Evolutionary conservation across 495 filamentous ascomycete genomes (phyloP).

Genomic region (Trichoderma virens): DNA sequence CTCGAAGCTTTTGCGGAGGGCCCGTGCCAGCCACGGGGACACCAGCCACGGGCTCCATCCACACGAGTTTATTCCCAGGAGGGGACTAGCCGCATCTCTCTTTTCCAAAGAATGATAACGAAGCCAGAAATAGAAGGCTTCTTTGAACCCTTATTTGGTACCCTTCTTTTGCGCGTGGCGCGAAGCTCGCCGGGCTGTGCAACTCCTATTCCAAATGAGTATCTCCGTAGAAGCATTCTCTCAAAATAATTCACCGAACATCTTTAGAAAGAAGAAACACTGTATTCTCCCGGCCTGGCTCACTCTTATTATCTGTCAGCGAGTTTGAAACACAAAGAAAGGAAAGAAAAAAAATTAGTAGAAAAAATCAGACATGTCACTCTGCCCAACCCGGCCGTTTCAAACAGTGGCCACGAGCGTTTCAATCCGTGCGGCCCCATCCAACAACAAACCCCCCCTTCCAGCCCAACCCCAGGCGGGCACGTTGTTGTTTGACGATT

Average conservation of each 20-base stretch:
- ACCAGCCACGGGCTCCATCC: not conserved
- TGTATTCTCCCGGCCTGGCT: too few relatives aligned
- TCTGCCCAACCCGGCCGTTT: not conserved
- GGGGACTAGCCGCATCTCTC: not conserved
- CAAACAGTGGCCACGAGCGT: conserved; percentile 1
- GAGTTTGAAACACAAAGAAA: too few relatives aligned
- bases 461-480: not conserved
- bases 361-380: not conserved
- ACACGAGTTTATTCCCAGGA: too few relatives aligned
- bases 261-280: too few relatives aligned
- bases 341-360: not conserved
- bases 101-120: not conserved
- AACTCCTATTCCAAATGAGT: too few relatives aligned
- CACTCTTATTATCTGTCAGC: too few relatives aligned
- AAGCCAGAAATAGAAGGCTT: not conserved
- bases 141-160: too few relatives aligned
- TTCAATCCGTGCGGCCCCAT: not conserved
- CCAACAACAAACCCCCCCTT: not conserved
- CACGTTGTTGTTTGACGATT: conserved; percentile 1
- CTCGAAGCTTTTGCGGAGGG: too few relatives aligned
- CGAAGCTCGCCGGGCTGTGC: too few relatives aligned
- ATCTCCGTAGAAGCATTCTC: too few relatives aligned
- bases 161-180: too few relatives aligned
- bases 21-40: not conserved
- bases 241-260: too few relatives aligned